A percentile compares a stretch with the other conserved stretches of the same genome.
Conservation (phyloP, 345 rosid species). For the Aquilaria yunnanensis region DNA sequence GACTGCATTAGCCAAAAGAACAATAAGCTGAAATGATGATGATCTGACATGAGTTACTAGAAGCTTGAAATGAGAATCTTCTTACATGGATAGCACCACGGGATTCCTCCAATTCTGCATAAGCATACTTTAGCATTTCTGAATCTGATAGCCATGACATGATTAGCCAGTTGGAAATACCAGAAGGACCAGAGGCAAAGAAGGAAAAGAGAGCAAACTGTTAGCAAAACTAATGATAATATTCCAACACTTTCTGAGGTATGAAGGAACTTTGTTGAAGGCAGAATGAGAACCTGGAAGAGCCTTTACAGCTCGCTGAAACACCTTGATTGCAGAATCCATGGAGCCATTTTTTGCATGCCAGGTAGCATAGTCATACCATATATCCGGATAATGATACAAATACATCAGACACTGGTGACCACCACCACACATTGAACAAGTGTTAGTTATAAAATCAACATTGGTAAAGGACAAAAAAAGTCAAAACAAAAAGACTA, state of each 20-base stretch:
- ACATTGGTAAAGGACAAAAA: conserved; percentile 3
- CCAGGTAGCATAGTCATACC: conserved; percentile 97
- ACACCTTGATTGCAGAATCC: conserved; percentile 90
- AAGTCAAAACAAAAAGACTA: background rate
- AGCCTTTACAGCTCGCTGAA: conserved; percentile 92
- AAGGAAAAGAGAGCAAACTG: conserved; percentile 1
- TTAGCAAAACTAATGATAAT: background rate
- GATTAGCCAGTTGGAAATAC: conserved; percentile 14
- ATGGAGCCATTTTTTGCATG: conserved; percentile 76
- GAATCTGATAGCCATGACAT: conserved; percentile 43
- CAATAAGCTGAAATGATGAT: conserved; percentile 14
- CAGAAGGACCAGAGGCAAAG: conserved; percentile 1
- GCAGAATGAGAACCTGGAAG: conserved; percentile 56
- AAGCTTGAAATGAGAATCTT: conserved; percentile 3
- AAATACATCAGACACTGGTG: conserved; percentile 89
- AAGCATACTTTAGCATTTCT: conserved; percentile 86
- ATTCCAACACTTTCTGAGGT: conserved; percentile 7
- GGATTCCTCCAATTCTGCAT: conserved; percentile 92
- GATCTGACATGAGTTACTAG: background rate
- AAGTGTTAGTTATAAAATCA: background rate
- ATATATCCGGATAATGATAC: conserved; percentile 88
- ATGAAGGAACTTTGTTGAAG: conserved; percentile 3
- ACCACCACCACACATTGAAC: conserved; percentile 19
- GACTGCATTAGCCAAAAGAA: conserved; percentile 43
- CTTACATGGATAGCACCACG: conserved; percentile 75